Percentiles rank a stretch among this genome's conserved stretches.
Conservation (phyloP, 2,329 filamentous ascomycete species). For the Aspergillus flavus region DNA sequence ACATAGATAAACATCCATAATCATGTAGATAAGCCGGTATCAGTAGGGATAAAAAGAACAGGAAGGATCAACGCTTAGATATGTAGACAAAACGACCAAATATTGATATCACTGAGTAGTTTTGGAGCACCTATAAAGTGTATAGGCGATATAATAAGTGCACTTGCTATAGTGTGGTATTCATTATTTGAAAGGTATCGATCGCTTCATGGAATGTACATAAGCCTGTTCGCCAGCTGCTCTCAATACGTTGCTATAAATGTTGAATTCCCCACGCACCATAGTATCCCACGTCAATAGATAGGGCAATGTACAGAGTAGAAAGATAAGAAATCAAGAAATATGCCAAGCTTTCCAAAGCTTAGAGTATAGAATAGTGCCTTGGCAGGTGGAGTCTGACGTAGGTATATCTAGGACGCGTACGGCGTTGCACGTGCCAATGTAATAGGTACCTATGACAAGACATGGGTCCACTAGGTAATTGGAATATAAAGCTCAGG, state of each 20-base stretch:
- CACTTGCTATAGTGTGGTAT: too few relatives aligned
- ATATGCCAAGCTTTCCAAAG: neutral
- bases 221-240: too few relatives aligned
- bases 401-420: neutral
- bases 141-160: too few relatives aligned
- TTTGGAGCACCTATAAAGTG: too few relatives aligned
- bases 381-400: neutral
- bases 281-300: neutral
- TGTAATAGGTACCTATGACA: too few relatives aligned
- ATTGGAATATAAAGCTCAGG: neutral
- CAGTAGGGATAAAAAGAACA: neutral
- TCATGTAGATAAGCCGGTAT: too few relatives aligned
- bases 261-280: too few relatives aligned
- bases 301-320: neutral
- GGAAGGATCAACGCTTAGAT: neutral
- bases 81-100: too few relatives aligned
- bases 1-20: too few relatives aligned
- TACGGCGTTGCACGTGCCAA: neutral
- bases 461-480: neutral
- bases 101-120: neutral
- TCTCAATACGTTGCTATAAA: too few relatives aligned
- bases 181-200: too few relatives aligned
- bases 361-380: neutral
- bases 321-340: neutral
- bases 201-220: too few relatives aligned